These are phyloP conservation scores for Hypoxylon subgilvum DNA, from an alignment of 495 filamentous ascomycete species.

Conservation along the genomic window DNA sequence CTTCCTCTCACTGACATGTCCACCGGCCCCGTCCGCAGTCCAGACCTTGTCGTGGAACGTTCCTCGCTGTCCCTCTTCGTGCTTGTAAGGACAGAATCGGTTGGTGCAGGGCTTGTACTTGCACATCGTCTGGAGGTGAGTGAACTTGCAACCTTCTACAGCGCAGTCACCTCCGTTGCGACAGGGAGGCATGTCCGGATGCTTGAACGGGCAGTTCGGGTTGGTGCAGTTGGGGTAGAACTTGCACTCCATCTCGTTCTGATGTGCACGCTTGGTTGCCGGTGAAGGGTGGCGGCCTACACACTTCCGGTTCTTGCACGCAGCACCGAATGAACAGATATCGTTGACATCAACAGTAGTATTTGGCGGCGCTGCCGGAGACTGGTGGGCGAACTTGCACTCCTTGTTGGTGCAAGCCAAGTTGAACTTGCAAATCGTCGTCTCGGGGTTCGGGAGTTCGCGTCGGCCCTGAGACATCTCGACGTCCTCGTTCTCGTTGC, in stretches of 20 bases:
- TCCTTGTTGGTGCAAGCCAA: slow-evolving; percentile 83
- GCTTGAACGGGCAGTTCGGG: slow-evolving; percentile 81
- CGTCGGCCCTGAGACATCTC: slow-evolving; percentile 58
- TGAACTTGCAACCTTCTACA: slow-evolving; percentile 84
- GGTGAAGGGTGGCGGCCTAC: slow-evolving; percentile 91
- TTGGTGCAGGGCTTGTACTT: slow-evolving; percentile 92
- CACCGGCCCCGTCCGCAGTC: slow-evolving; percentile 66
- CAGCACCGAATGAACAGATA: slow-evolving; percentile 80
- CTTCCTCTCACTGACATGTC: slow-evolving; percentile 88
- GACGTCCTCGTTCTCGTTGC: slow-evolving; percentile 52
- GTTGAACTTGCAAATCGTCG: slow-evolving; percentile 84
- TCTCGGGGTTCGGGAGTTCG: slow-evolving; percentile 60
- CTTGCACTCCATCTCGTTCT: slow-evolving; percentile 85
- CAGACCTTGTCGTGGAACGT: slow-evolving; percentile 90
- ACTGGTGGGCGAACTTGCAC: slow-evolving; percentile 93
- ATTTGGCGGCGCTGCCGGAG: slow-evolving; percentile 84
- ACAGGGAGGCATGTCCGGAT: slow-evolving; percentile 79
- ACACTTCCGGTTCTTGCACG: slow-evolving; percentile 95
- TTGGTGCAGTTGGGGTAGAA: slow-evolving; percentile 96
- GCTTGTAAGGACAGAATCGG: slow-evolving; percentile 81
- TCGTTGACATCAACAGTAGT: slow-evolving; percentile 76
- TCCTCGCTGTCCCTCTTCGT: slow-evolving; percentile 85
- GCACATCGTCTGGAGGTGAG: slow-evolving; percentile 81
- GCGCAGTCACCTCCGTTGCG: slow-evolving; percentile 92
- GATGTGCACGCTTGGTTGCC: slow-evolving; percentile 74